phyloP scores from a whole-genome alignment of 768 basidiomycete genomes.

The Candolleomyces aberdarensis region DNA sequence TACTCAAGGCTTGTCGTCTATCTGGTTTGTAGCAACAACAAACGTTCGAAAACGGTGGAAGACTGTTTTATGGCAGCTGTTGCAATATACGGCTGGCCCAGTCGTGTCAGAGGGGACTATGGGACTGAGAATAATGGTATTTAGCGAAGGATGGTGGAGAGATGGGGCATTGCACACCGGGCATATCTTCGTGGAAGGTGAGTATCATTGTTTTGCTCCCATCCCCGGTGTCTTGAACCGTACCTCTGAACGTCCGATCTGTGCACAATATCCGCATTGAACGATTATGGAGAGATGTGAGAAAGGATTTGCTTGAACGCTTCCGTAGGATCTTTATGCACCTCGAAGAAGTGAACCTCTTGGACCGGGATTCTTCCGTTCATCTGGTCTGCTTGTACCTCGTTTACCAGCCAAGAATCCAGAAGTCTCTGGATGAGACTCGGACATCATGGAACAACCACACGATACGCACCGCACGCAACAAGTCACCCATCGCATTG shows the following conservation, averaged over 20 bases:
- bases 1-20: too few relatives aligned
- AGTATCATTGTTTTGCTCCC: conserved; percentile 1
- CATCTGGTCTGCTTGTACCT: conserved; percentile 21
- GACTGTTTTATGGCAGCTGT: conserved; percentile 17
- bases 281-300: conserved; percentile 18
- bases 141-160: conserved; percentile 9
- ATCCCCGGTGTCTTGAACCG: neutral
- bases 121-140: conserved; percentile 24
- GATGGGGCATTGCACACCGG: conserved; percentile 12
- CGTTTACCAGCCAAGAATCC: conserved; percentile 26
- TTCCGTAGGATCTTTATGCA: conserved; percentile 26
- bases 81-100: conserved; percentile 27
- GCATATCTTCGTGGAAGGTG: conserved; percentile 20
- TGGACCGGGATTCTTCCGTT: conserved; percentile 16
- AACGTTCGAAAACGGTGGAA: conserved; percentile 21
- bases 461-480: conserved; percentile 17
- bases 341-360: conserved; percentile 21
- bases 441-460: conserved; percentile 23
- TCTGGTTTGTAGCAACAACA: conserved; percentile 22
- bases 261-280: conserved; percentile 28
- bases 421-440: conserved; percentile 21
- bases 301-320: conserved; percentile 24
- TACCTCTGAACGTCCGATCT: conserved; percentile 12
- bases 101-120: conserved; percentile 23
- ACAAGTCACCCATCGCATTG: conserved; percentile 18